Conservation (phyloP, 2,329 filamentous ascomycete species). For the Colletotrichum musae region DNA sequence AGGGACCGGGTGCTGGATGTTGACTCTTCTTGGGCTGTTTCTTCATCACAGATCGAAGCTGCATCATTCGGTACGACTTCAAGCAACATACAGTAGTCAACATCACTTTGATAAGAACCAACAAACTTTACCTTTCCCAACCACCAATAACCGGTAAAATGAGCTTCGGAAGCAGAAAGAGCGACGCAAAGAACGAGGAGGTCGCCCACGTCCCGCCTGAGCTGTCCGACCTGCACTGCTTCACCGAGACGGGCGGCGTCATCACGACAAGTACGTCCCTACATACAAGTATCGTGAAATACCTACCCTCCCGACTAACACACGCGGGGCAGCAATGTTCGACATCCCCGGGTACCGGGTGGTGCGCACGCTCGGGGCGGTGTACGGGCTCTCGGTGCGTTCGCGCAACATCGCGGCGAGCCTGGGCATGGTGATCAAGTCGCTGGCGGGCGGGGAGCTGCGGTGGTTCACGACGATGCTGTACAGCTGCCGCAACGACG, state of each 20-base stretch:
- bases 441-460: constrained; percentile 71
- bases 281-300: background rate
- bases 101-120: background rate
- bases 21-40: background rate
- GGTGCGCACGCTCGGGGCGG: constrained; percentile 69
- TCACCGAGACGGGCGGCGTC: constrained; percentile 73
- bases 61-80: background rate
- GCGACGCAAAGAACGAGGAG: constrained; percentile 44
- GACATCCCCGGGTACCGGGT: constrained; percentile 74
- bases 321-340: constrained; percentile 64
- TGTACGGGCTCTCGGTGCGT: constrained; percentile 70
- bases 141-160: constrained; percentile 1
- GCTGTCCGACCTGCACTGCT: constrained; percentile 68
- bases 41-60: background rate
- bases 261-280: constrained; percentile 65
- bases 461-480: constrained; percentile 72
- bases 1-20: background rate
- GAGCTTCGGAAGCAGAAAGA: constrained; percentile 27
- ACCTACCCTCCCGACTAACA: background rate
- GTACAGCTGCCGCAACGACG: constrained; percentile 71
- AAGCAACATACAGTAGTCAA: background rate
- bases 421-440: constrained; percentile 70
- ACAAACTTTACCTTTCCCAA: background rate
- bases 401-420: constrained; percentile 72
- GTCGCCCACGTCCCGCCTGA: constrained; percentile 55